Base-by-base conservation (phyloP, 345 rosid species). In the Litchi chinensis region DNA sequence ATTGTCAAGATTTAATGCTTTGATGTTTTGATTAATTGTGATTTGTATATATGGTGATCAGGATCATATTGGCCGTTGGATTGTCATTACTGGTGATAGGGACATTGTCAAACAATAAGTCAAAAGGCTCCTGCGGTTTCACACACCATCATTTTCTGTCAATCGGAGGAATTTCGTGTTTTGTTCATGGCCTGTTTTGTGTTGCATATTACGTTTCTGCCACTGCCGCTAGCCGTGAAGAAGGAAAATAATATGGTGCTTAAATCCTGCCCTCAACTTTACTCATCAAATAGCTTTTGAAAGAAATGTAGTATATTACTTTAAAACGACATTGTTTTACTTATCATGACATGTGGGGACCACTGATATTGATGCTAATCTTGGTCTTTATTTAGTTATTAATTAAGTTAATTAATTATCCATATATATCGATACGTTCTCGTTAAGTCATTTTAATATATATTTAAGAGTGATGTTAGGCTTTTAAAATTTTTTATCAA, bases 141-240 rank as follows among this genome's bases (percentile, higher is more conserved):
- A 73, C 94, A 78, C 95, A 94, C 82, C 99, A 90, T 73, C 97
- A 91, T 86, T 90, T 90, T 73, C 87, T 96, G 62, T 92, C 98
- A 4, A 89, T 91, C 39, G 98, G 99, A 83, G 99, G 98, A 76
- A 87, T 96, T 82, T 62, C 86, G 71, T 94, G 98, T 80, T 96
- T 96, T 81, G 92, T 93, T 19, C 99, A 96, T 77, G 97, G 86
- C 10, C 90, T 96, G 57, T 94, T 93, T 68, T 82, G 88, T 68
- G 91, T 96, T 39, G 97, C 92, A 10, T 93, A 89, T 81, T 91
- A 92, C 85, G 94, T 94, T 78, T 87, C 97, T 79, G 90, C 98
- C 83, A 88, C 88, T 75, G 92, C 97, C 16, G 91, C 89, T 60
- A 1, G 26, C 10, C 62, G 52, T 28, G 87, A 82, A 2, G 92